Conservation (phyloP, 2,329 filamentous ascomycete genomes). For the Xylaria sp. region DNA sequence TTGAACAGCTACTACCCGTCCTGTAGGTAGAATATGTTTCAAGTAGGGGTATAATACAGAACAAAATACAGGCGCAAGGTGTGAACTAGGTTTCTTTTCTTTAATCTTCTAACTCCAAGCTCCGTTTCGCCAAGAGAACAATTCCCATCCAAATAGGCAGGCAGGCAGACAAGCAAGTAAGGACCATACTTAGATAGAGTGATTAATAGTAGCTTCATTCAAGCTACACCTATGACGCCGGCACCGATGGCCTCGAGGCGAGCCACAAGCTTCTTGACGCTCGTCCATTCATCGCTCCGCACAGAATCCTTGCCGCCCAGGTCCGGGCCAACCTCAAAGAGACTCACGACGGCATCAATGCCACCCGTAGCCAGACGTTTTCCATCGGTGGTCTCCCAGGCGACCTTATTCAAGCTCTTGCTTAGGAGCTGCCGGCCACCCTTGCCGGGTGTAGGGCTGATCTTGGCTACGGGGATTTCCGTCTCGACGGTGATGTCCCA, state of each 20-base stretch:
- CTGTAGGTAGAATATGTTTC: constrained; percentile 2
- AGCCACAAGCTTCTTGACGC: constrained; percentile 88
- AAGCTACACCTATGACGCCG: constrained; percentile 57
- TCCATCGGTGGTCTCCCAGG: constrained; percentile 93
- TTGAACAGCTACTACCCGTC: constrained; percentile 16
- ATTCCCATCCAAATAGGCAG: constrained; percentile 9
- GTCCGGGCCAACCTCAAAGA: constrained; percentile 90
- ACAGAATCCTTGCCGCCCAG: constrained; percentile 86
- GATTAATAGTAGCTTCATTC: constrained; percentile 2
- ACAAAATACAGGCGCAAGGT: constrained; percentile 26
- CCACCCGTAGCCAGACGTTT: constrained; percentile 89
- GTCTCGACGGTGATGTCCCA: constrained; percentile 95
- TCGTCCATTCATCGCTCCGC: constrained; percentile 90
- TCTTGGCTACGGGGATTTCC: constrained; percentile 88
- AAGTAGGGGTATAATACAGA: constrained; percentile 35
- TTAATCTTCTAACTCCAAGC: constrained; percentile 25
- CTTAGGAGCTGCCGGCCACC: constrained; percentile 76
- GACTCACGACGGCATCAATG: constrained; percentile 87
- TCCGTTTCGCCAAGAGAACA: constrained; percentile 15
- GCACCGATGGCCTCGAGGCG: constrained; percentile 74
- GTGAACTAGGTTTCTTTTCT: constrained; percentile 7
- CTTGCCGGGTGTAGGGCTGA: constrained; percentile 74
- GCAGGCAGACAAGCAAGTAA: constrained; percentile 34
- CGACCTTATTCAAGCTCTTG: constrained; percentile 91
- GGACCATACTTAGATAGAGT: constrained; percentile 25